Evolutionary conservation across 257 asterid genomes (phyloP), one percentile per base, ranked within the genome.

Genomic region (Sherardia arvensis): DNA sequence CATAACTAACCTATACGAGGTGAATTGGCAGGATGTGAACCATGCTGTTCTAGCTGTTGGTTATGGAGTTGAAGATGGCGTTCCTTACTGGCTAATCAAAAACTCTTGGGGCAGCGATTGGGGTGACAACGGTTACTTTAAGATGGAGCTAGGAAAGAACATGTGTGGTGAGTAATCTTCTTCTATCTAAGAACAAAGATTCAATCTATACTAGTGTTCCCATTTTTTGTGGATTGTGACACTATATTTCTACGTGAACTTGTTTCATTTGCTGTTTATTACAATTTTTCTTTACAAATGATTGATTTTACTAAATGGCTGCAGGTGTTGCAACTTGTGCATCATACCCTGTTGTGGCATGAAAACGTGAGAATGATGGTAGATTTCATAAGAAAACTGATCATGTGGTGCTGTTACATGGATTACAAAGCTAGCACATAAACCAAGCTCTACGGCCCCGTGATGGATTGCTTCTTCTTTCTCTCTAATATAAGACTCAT

Each of bases 21-120:
- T 30, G 55, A 29, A 12, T 40, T 67, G 68, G 64, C 77, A 93
- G 97, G 96, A 90, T 48, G 97, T 93, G 65, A 93, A 93, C 85
- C 99, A 93, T 62, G 99, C 94, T 23, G 99, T 93, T 62, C 81
- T 92, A 65, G 96, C 97, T 61, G 97, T 93, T 79, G 99, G 97
- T 30, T 90, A 85, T 26, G 95, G 97, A 64, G 82, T 90, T 36
- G 99, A 90, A 79, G 71, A 84, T 48, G 94, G 92, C 1, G 65
- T 79, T 34, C 94, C 95, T 0, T 90, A 90, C 53, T 90, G 97
- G 97, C 90, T 93, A 66, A 84, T 93, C 62, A 93, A 93, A 78
- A 90, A 93, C 73, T 93, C 99, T 7, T 90, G 99, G 99, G 99
- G 97, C 78, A 84, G 81, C 59, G 81, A 80, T 55, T 90, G 97